phyloP scores from a whole-genome alignment of 805 yeast genomes.

The Ogataea polymorpha region DNA sequence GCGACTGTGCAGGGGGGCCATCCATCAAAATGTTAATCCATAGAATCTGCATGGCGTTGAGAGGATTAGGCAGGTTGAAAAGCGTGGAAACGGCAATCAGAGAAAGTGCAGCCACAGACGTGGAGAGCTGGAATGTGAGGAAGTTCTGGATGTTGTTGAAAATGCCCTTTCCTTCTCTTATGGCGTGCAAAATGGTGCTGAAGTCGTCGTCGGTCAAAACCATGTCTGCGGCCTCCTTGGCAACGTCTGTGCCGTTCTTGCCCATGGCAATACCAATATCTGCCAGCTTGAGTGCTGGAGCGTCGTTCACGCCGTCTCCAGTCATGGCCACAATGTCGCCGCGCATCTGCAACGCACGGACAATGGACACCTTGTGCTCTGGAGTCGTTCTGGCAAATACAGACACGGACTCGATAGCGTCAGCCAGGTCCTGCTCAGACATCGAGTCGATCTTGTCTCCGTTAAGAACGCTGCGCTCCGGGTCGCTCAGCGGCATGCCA shows the following conservation, averaged over 20 bases:
- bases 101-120: conserved; percentile 91
- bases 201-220: conserved; percentile 95
- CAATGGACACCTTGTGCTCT: conserved; percentile 87
- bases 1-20: conserved; percentile 98
- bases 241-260: conserved; percentile 94
- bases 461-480: conserved; percentile 66
- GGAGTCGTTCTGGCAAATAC: conserved; percentile 96
- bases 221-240: conserved; percentile 98
- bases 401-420: conserved; percentile 75
- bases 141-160: conserved; percentile 94
- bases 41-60: conserved; percentile 96
- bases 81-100: conserved; percentile 84
- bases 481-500: conserved; percentile 76
- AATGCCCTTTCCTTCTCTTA: conserved; percentile 96
- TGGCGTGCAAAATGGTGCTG: conserved; percentile 87
- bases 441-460: conserved; percentile 81
- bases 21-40: conserved; percentile 98
- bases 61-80: conserved; percentile 86
- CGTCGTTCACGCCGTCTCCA: conserved; percentile 99
- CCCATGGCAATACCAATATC: conserved; percentile 97
- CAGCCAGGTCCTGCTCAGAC: conserved; percentile 68
- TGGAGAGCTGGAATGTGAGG: conserved; percentile 91
- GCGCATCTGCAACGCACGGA: conserved; percentile 81
- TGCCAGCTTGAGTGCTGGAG: conserved; percentile 95
- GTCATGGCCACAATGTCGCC: conserved; percentile 98